Evolutionary conservation across 192 early-diverging fungal genomes (phyloP).

Genomic region (Backusella circina): DNA sequence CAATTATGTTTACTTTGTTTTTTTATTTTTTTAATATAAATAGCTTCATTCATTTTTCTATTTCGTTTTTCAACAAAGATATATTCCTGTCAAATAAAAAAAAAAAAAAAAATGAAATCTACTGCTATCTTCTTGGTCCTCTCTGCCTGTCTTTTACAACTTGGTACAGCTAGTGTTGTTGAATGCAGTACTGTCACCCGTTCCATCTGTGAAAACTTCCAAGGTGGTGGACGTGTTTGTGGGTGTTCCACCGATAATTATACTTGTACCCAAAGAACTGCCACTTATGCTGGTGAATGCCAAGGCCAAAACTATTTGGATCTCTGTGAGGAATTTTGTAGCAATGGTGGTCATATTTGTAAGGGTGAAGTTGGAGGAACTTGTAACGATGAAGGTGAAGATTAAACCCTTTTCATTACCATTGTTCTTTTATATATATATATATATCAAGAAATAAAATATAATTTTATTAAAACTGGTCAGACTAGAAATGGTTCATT

Average conservation of each 20-base stretch:
- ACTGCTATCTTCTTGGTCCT: background rate
- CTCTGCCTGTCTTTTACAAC: background rate
- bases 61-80: too few species aligned
- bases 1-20: too few species aligned
- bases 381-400: background rate
- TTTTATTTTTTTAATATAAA: too few species aligned
- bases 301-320: background rate
- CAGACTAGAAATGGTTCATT: too few species aligned
- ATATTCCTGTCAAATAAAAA: too few species aligned
- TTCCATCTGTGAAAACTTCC: background rate
- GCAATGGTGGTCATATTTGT: background rate
- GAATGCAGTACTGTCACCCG: background rate
- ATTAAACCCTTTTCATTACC: too few species aligned
- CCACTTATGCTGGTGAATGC: background rate
- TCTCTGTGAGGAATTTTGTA: background rate
- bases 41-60: too few species aligned
- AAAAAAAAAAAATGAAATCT: background rate
- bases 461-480: too few species aligned
- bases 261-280: background rate
- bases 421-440: too few species aligned
- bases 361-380: background rate
- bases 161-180: background rate
- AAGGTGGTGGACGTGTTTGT: background rate
- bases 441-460: too few species aligned
- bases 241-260: background rate